A percentile compares a stretch with the other conserved stretches of the same genome.
Evolutionary conservation across 2,329 filamentous ascomycete genomes (phyloP).

Genomic region (Uncinocarpus reesii): DNA sequence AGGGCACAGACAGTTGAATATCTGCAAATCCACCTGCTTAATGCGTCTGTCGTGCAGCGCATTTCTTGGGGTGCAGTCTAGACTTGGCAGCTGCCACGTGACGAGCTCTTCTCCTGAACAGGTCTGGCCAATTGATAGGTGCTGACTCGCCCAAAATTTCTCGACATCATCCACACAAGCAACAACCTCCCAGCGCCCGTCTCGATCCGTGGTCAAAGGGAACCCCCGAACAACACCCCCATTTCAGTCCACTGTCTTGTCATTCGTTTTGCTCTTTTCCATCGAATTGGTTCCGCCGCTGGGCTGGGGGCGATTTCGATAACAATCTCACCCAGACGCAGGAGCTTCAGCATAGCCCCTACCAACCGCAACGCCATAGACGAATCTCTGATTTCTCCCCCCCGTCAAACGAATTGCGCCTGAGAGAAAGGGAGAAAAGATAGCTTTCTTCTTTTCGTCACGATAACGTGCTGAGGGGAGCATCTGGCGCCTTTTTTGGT

Average conservation of each 20-base stretch:
- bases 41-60: too few relatives aligned
- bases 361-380: too few relatives aligned
- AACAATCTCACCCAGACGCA: background rate
- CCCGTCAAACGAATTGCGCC: too few relatives aligned
- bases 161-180: background rate
- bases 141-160: background rate
- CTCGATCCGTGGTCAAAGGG: slow-evolving; percentile 2
- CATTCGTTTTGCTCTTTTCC: background rate
- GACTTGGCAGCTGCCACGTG: background rate
- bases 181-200: background rate
- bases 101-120: background rate
- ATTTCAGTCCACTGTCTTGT: slow-evolving; percentile 1
- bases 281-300: background rate
- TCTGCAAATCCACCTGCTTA: too few relatives aligned
- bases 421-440: too few relatives aligned
- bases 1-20: too few relatives aligned
- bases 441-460: too few relatives aligned
- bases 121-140: background rate
- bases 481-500: too few relatives aligned
- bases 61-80: too few relatives aligned
- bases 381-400: too few relatives aligned
- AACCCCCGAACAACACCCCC: background rate
- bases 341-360: too few relatives aligned
- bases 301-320: background rate
- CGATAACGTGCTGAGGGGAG: too few relatives aligned